Percentiles rank a stretch among this genome's conserved stretches.
phyloP scores from a whole-genome alignment of 1,284 basidiomycete genomes.

The Cerioporus squamosus region DNA sequence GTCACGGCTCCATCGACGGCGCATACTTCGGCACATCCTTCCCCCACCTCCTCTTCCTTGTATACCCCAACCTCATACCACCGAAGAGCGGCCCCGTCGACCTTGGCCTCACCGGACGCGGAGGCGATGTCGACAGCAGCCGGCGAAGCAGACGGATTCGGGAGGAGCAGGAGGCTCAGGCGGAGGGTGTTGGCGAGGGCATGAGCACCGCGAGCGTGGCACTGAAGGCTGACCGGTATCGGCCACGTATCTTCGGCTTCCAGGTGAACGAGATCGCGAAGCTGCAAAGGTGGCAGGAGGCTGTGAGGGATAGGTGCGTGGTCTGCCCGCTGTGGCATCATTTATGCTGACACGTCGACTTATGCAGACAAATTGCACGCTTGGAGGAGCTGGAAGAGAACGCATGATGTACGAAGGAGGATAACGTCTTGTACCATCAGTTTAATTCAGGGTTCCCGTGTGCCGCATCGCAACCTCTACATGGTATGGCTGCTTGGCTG shows the following conservation, averaged over 20 bases:
- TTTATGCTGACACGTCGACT: not conserved
- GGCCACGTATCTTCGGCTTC: conserved; percentile 94
- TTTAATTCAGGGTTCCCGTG: not conserved
- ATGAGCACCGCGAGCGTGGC: conserved; percentile 80
- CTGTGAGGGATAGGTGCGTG: conserved; percentile 75
- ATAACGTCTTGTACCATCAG: conserved; percentile 13
- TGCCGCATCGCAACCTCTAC: not conserved
- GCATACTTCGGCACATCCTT: conserved; percentile 98
- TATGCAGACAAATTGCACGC: conserved; percentile 50
- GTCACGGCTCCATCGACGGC: conserved; percentile 94
- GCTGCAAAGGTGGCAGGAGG: conserved; percentile 92
- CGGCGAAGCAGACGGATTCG: conserved; percentile 45
- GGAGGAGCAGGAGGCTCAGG: conserved; percentile 50
- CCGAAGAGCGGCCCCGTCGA: conserved; percentile 76
- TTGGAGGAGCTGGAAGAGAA: conserved; percentile 50
- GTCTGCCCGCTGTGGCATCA: too few species aligned
- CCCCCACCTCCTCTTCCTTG: conserved; percentile 94
- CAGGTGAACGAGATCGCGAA: conserved; percentile 93
- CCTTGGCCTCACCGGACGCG: conserved; percentile 32
- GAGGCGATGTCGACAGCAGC: conserved; percentile 28
- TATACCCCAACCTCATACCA: conserved; percentile 90
- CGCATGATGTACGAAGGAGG: conserved; percentile 1
- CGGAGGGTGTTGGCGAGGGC: conserved; percentile 63
- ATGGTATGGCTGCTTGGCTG: not conserved
- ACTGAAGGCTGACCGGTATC: conserved; percentile 86